Evolutionary conservation across 257 asterid genomes (phyloP).

Genomic region (Solanum ossicruentum): DNA sequence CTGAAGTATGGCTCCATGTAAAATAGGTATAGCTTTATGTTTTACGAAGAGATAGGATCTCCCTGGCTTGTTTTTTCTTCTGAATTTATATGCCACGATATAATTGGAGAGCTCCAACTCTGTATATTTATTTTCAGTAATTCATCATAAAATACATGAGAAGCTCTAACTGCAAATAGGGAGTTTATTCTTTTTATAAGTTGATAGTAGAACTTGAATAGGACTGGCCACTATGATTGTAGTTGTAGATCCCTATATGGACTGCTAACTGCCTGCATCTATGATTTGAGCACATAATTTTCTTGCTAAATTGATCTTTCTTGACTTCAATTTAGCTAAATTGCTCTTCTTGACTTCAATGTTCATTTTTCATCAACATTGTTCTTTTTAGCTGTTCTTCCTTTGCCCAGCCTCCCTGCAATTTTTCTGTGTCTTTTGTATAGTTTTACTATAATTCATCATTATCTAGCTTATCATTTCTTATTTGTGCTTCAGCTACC

Average conservation of each 20-base stretch:
- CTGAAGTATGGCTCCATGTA: constrained; percentile 36
- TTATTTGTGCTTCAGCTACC: not conserved
- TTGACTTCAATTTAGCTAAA: not conserved
- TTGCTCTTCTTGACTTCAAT: not conserved
- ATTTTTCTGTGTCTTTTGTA: not conserved
- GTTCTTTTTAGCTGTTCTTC: not conserved
- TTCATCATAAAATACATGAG: not conserved
- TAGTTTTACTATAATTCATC: not conserved
- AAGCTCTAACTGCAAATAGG: not conserved
- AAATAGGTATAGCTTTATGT: not conserved
- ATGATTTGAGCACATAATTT: not conserved
- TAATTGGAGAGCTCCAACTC: not conserved
- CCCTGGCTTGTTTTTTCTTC: not conserved
- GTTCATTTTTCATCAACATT: not conserved
- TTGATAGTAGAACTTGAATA: not conserved
- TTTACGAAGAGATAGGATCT: not conserved
- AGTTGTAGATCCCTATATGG: not conserved
- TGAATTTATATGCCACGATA: not conserved
- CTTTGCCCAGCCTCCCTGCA: not conserved
- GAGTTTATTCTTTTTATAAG: not conserved
- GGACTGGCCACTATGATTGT: not conserved
- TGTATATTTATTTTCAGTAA: not conserved
- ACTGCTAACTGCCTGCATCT: not conserved
- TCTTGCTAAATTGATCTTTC: not conserved
- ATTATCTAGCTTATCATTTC: not conserved